phyloP scores from a whole-genome alignment of 352 stramenopile species.

The Elongisporangium anandrum region DNA sequence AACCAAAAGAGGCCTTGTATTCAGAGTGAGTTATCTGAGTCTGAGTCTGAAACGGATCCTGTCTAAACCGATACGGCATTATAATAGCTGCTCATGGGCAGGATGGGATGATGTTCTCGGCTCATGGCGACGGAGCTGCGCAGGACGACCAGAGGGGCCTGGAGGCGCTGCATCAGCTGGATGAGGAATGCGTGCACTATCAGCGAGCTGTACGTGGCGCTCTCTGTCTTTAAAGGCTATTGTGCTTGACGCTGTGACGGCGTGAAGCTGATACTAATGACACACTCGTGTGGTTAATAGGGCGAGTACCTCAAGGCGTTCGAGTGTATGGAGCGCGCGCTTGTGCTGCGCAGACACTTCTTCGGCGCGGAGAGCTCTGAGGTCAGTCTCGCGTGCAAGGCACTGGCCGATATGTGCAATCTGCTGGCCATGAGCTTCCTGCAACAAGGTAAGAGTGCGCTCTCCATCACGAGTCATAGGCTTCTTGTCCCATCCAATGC shows the following conservation, averaged over 20 bases:
- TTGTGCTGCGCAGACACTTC: constrained; percentile 90
- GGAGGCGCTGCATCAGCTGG: constrained; percentile 85
- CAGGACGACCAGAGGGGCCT: constrained; percentile 72
- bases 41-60: not conserved
- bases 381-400: constrained; percentile 81
- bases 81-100: not conserved
- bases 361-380: constrained; percentile 88
- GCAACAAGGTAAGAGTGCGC: constrained; percentile 66
- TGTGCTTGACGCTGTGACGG: not conserved
- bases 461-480: not conserved
- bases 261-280: constrained; percentile 1
- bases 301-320: constrained; percentile 91
- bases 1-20: not conserved
- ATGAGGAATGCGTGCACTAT: constrained; percentile 88
- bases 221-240: not conserved
- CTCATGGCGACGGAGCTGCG: constrained; percentile 4
- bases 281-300: constrained; percentile 17
- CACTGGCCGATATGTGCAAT: constrained; percentile 92
- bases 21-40: not conserved
- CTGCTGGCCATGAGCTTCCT: constrained; percentile 92
- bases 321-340: constrained; percentile 90
- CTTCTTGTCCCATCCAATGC: not conserved
- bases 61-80: not conserved
- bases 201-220: constrained; percentile 54
- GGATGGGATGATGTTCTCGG: not conserved